phyloP scores from a whole-genome alignment of 1,284 basidiomycete genomes.

The Heimioporus retisporus region DNA sequence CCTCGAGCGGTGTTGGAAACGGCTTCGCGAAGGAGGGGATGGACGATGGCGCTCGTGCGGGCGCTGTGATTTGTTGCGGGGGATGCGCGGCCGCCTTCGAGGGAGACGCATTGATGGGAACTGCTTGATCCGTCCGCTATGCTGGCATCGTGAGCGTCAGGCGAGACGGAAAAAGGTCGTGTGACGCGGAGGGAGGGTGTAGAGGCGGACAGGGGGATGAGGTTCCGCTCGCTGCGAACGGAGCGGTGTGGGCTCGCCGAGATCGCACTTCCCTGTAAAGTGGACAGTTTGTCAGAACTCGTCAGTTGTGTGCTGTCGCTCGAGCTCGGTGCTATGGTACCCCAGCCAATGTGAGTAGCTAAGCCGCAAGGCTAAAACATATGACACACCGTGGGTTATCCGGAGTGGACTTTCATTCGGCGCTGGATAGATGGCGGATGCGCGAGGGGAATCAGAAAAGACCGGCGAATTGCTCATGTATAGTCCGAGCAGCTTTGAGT shows the following conservation, averaged over 20 bases:
- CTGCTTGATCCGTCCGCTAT: slow-evolving; percentile 43
- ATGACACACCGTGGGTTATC: slow-evolving; percentile 19
- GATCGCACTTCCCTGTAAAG: slow-evolving; percentile 46
- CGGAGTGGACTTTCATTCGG: slow-evolving; percentile 5
- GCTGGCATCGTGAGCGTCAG: slow-evolving; percentile 25
- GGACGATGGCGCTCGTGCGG: slow-evolving; percentile 35
- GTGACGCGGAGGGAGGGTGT: slow-evolving; percentile 35
- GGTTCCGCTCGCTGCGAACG: slow-evolving; percentile 27
- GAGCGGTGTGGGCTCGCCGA: slow-evolving; percentile 39
- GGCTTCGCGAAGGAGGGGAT: slow-evolving; percentile 37
- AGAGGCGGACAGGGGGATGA: slow-evolving; percentile 37
- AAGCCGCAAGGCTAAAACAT: neutral
- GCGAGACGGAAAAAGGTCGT: slow-evolving; percentile 31
- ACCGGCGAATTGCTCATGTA: slow-evolving; percentile 31
- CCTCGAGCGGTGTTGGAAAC: slow-evolving; percentile 15
- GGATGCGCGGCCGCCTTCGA: slow-evolving; percentile 51
- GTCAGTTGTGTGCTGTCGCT: slow-evolving; percentile 38
- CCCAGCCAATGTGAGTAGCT: neutral
- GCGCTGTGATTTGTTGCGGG: slow-evolving; percentile 42
- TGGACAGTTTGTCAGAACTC: slow-evolving; percentile 52
- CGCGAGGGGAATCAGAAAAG: slow-evolving; percentile 35
- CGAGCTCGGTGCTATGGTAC: slow-evolving; percentile 16
- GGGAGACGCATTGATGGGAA: slow-evolving; percentile 49
- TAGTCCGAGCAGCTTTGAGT: neutral
- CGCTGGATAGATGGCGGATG: slow-evolving; percentile 1